Percentiles rank a stretch among this genome's conserved stretches.
Evolutionary conservation across 257 asterid genomes (phyloP).

Genomic region (Solanum corneliomulleri): DNA sequence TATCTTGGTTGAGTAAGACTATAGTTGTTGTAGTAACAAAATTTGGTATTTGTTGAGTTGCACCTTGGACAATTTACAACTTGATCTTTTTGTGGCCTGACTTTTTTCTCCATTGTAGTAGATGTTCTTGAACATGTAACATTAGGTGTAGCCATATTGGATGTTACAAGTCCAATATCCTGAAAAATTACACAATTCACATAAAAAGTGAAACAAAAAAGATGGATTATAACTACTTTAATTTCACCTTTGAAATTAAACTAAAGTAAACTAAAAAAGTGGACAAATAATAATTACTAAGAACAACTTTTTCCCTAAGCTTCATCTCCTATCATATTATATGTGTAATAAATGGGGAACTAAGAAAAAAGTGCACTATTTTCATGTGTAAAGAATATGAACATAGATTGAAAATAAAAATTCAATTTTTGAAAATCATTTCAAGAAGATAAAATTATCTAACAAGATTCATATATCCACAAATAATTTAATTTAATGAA

Average conservation of each 20-base stretch:
- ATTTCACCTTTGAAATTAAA: slow-evolving; percentile 3
- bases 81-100: slow-evolving; percentile 55
- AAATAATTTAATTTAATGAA: not conserved
- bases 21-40: slow-evolving; percentile 77
- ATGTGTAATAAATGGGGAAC: slow-evolving; percentile 15
- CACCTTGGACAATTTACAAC: slow-evolving; percentile 59
- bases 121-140: slow-evolving; percentile 22
- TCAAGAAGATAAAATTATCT: slow-evolving; percentile 2
- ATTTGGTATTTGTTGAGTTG: slow-evolving; percentile 64
- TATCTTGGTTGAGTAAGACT: slow-evolving; percentile 81
- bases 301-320: slow-evolving; percentile 9
- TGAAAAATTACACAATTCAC: slow-evolving; percentile 4
- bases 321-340: not conserved
- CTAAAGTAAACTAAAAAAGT: not conserved
- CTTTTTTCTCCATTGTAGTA: slow-evolving; percentile 24
- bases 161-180: slow-evolving; percentile 41
- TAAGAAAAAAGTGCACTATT: slow-evolving; percentile 11
- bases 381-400: slow-evolving; percentile 5
- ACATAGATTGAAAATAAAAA: not conserved
- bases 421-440: slow-evolving; percentile 6
- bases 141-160: slow-evolving; percentile 10
- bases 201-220: not conserved
- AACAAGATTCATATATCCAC: not conserved
- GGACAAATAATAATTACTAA: slow-evolving; percentile 1
- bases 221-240: not conserved